Evolutionary conservation across 208 protist genomes (phyloP).

Genomic region (Leishmania tropica): DNA sequence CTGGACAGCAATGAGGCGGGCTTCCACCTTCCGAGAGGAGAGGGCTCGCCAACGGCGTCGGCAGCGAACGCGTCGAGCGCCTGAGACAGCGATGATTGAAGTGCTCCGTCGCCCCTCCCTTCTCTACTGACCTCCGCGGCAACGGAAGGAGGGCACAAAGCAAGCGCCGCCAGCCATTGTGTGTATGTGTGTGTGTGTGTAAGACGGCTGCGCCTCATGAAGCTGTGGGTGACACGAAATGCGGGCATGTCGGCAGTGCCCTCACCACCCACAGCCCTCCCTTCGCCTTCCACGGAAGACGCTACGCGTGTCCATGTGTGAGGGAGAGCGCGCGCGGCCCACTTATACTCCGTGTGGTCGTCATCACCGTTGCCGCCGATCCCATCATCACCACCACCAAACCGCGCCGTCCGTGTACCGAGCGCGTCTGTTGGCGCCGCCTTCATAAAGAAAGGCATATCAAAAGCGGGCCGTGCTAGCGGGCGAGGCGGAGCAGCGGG

Average conservation of each 20-base stretch:
- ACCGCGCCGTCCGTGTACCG: not conserved
- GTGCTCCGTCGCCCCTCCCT: not conserved
- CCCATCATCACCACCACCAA: not conserved
- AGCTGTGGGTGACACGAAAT: not conserved
- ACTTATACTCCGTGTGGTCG: not conserved
- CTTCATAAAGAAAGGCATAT: not conserved
- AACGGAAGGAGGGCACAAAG: not conserved
- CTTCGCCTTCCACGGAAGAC: not conserved
- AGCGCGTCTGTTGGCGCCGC: not conserved
- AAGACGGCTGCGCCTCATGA: not conserved
- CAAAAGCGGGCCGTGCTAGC: not conserved
- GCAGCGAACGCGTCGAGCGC: not conserved
- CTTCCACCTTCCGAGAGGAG: constrained; percentile 11
- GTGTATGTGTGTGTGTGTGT: not conserved
- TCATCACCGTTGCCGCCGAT: not conserved
- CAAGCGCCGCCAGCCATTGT: not conserved
- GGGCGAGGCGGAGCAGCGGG: not conserved
- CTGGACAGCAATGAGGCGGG: constrained; percentile 51
- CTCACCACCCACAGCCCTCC: not conserved
- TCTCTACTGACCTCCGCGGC: not conserved
- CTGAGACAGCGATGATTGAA: not conserved
- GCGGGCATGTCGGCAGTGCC: not conserved
- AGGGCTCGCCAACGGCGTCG: not conserved
- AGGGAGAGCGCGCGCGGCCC: not conserved
- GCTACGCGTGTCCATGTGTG: not conserved